Percentiles rank a stretch among this genome's conserved stretches.
Conservation (phyloP, 495 filamentous ascomycete species). For the Trichoderma asperelloides region DNA sequence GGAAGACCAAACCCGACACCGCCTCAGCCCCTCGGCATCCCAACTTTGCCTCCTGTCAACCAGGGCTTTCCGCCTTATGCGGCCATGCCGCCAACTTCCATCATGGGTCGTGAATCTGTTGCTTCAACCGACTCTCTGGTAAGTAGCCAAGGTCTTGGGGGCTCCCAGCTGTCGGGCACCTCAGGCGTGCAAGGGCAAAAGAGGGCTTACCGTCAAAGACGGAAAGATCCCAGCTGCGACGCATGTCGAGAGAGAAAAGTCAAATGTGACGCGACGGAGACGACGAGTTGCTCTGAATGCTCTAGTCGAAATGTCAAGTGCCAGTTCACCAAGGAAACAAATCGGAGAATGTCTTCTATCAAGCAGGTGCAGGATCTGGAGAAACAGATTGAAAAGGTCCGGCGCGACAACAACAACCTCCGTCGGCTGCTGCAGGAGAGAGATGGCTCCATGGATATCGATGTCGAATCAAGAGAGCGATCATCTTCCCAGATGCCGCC, state of each 20-base stretch:
- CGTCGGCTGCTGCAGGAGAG: slow-evolving; percentile 45
- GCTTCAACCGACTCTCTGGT: slow-evolving; percentile 42
- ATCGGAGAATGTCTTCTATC: slow-evolving; percentile 96
- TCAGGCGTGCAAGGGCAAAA: slow-evolving; percentile 60
- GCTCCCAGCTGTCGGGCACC: slow-evolving; percentile 28
- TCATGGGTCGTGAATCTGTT: slow-evolving; percentile 44
- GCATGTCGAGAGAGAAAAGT: slow-evolving; percentile 96
- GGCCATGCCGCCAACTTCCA: slow-evolving; percentile 18
- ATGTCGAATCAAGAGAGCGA: slow-evolving; percentile 46
- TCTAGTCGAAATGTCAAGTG: slow-evolving; percentile 91
- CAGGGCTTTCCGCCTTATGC: slow-evolving; percentile 16
- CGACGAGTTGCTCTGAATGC: slow-evolving; percentile 91
- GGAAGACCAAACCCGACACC: slow-evolving; percentile 27
- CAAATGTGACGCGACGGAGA: slow-evolving; percentile 98
- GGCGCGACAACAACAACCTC: slow-evolving; percentile 63
- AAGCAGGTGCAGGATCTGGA: slow-evolving; percentile 98
- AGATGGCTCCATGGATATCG: slow-evolving; percentile 42
- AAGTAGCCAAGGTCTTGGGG: slow-evolving; percentile 42
- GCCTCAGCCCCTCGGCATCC: slow-evolving; percentile 37
- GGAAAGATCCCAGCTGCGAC: slow-evolving; percentile 97
- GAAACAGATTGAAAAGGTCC: slow-evolving; percentile 71
- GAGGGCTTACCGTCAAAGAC: slow-evolving; percentile 83
- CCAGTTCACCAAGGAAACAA: slow-evolving; percentile 98
- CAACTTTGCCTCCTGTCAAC: slow-evolving; percentile 28
- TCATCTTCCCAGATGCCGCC: slow-evolving; percentile 39